Evolutionary conservation across 495 filamentous ascomycete genomes (phyloP).

Genomic region (Copromyces sp.): DNA sequence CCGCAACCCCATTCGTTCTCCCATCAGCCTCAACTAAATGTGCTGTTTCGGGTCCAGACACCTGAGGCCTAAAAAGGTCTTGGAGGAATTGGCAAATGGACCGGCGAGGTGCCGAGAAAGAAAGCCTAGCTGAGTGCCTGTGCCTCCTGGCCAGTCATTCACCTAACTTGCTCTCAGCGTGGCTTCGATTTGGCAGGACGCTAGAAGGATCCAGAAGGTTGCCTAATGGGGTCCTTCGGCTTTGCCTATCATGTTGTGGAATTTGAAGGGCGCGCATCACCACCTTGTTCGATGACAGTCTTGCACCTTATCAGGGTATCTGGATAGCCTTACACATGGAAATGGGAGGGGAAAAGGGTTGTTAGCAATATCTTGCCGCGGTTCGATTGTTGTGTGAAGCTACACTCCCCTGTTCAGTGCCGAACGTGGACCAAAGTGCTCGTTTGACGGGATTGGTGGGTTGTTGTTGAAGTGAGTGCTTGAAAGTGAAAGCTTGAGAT

Average conservation of each 20-base stretch:
- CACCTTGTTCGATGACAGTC: neutral
- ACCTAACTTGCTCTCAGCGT: neutral
- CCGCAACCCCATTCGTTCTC: neutral
- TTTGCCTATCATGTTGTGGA: neutral
- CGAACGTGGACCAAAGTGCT: neutral
- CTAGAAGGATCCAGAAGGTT: neutral
- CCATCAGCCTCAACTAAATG: no score
- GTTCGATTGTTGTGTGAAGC: no score
- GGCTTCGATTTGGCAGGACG: neutral
- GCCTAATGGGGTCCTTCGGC: neutral
- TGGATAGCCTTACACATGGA: neutral
- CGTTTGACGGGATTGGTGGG: neutral
- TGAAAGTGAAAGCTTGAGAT: neutral
- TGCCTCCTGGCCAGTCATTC: neutral
- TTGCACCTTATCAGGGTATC: no score
- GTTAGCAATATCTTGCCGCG: no score
- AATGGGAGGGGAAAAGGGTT: no score
- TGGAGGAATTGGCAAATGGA: neutral
- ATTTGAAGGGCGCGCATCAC: neutral
- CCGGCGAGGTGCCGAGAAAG: neutral
- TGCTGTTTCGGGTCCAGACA: neutral
- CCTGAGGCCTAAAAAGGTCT: neutral
- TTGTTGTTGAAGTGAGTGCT: no score
- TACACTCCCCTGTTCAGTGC: neutral
- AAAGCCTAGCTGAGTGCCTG: neutral